phyloP scores from a whole-genome alignment of 768 basidiomycete genomes.

The Filobasidium floriforme region DNA sequence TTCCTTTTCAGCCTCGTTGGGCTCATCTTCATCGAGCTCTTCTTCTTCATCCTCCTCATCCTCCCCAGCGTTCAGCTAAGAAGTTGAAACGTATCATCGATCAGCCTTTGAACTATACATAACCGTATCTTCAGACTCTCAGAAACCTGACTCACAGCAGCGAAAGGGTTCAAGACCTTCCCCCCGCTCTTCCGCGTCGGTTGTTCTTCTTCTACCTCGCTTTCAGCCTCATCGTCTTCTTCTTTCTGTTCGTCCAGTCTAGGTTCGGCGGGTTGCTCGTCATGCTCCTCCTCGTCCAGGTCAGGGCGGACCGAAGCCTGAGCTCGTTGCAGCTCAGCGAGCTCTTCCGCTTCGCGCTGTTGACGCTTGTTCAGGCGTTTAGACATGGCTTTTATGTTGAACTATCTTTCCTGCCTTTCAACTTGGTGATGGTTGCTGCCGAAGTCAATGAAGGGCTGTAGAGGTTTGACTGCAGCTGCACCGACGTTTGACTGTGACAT shows the following conservation, averaged over 20 bases:
- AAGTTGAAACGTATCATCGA: neutral
- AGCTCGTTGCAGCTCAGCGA: slow-evolving; percentile 50
- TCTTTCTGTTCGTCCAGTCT: slow-evolving; percentile 12
- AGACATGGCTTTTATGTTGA: slow-evolving; percentile 28
- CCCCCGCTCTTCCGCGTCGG: slow-evolving; percentile 16
- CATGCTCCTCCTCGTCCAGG: neutral
- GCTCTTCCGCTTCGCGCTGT: slow-evolving; percentile 75
- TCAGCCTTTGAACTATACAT: neutral
- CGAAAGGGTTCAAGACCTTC: slow-evolving; percentile 39
- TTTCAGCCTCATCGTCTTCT: slow-evolving; percentile 26
- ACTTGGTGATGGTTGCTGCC: too few species aligned
- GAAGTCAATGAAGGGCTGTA: too few species aligned
- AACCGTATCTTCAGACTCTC: neutral
- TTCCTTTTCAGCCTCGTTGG: slow-evolving; percentile 25
- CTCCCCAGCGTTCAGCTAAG: slow-evolving; percentile 21
- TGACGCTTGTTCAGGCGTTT: slow-evolving; percentile 65
- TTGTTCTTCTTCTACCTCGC: slow-evolving; percentile 21
- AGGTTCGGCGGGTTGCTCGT: neutral
- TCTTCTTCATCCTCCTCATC: slow-evolving; percentile 26
- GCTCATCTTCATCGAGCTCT: slow-evolving; percentile 26
- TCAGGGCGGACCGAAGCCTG: slow-evolving; percentile 20
- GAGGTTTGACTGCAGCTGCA: too few species aligned
- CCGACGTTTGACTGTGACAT: too few species aligned
- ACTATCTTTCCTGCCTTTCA: too few species aligned
- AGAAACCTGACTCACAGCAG: slow-evolving; percentile 31